These are phyloP conservation scores for Candida arabinofermentans DNA, from an alignment of 805 yeast genomes.

Conservation along the genomic window DNA sequence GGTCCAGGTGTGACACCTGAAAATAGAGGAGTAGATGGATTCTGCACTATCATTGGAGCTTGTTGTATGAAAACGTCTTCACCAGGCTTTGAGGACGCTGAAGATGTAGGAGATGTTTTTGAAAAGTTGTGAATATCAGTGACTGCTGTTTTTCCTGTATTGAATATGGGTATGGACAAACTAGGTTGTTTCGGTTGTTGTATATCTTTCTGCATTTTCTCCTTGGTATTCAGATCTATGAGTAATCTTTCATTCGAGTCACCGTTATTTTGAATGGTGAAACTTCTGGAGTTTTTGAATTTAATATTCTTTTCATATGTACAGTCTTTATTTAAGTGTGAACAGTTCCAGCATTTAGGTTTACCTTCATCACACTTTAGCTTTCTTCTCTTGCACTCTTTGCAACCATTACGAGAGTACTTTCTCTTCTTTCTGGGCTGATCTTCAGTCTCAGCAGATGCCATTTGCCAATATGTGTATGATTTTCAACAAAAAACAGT, in stretches of 20 bases:
- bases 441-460: background rate
- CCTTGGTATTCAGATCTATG: constrained; percentile 15
- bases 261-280: constrained; percentile 18
- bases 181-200: no score
- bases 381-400: constrained; percentile 41
- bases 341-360: constrained; percentile 40
- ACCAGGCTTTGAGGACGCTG: background rate
- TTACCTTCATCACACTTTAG: constrained; percentile 39
- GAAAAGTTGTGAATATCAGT: no score
- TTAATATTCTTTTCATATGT: constrained; percentile 33
- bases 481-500: no score
- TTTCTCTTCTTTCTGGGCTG: constrained; percentile 32
- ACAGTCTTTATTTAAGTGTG: constrained; percentile 34
- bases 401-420: constrained; percentile 43
- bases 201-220: constrained; percentile 4
- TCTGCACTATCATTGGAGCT: constrained; percentile 23
- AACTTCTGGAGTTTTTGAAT: constrained; percentile 29
- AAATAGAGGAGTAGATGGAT: constrained; percentile 12
- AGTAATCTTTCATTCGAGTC: constrained; percentile 6
- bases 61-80: constrained; percentile 11
- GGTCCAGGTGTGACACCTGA: background rate
- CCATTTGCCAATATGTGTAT: background rate
- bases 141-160: no score
- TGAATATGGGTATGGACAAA: no score
- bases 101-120: background rate